These are phyloP conservation scores for Mucor lusitanicus DNA, from an alignment of 371 early-diverging fungal genomes.

Conservation along the genomic window DNA sequence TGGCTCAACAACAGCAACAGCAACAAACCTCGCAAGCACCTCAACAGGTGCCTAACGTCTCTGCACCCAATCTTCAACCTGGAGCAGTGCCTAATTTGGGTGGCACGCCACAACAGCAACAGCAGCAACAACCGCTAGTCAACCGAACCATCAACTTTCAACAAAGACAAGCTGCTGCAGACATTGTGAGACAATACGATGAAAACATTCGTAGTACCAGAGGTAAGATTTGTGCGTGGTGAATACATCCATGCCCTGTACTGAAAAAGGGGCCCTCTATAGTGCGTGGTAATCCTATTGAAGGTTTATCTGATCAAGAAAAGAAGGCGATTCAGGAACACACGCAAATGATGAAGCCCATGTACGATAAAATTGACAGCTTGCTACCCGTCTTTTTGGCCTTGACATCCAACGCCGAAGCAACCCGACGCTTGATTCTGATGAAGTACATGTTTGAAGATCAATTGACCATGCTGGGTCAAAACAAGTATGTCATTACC, in stretches of 20 bases:
- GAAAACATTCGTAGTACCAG: conserved; percentile 44
- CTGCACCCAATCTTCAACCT: conserved; percentile 4
- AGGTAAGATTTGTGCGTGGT: conserved; percentile 28
- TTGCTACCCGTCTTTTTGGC: conserved; percentile 51
- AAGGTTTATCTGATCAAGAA: conserved; percentile 50
- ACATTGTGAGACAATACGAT: conserved; percentile 49
- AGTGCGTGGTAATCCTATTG: conserved; percentile 40
- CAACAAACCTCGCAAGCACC: conserved; percentile 1
- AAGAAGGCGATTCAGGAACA: conserved; percentile 52
- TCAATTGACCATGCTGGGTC: conserved; percentile 49
- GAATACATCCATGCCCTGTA: too few species aligned
- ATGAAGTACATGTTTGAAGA: conserved; percentile 68
- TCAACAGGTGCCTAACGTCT: conserved; percentile 5
- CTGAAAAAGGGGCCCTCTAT: neutral
- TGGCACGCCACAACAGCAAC: conserved; percentile 10
- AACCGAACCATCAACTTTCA: conserved; percentile 4
- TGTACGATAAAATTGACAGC: conserved; percentile 50
- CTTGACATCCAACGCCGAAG: conserved; percentile 41
- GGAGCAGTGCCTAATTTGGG: conserved; percentile 7
- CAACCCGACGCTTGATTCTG: conserved; percentile 50
- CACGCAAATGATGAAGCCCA: conserved; percentile 42
- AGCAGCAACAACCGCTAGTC: neutral
- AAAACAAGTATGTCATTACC: conserved; percentile 49
- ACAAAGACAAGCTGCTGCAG: conserved; percentile 36
- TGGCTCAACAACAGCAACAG: neutral